Conservation (phyloP, 176 grass and related monocot species). For the Microstegium vimineum region DNA sequence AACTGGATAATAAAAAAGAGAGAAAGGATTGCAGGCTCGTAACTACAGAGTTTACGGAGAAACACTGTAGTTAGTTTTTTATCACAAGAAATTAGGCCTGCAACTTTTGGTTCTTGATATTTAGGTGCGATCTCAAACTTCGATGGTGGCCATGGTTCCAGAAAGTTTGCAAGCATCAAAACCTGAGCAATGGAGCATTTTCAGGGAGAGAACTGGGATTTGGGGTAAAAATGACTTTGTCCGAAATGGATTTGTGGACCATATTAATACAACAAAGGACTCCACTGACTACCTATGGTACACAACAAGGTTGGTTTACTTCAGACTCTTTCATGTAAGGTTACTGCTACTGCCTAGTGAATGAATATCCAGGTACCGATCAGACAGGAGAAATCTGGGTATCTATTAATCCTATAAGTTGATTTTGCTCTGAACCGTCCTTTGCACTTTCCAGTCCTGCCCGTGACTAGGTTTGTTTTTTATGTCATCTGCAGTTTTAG, state of each 20-base stretch:
- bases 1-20: background rate
- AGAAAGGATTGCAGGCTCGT: background rate
- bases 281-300: conserved; percentile 98
- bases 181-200: conserved; percentile 57
- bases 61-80: background rate
- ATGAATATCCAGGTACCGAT: background rate
- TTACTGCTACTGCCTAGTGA: background rate
- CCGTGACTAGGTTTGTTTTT: conserved; percentile 12
- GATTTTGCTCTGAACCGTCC: background rate
- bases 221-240: conserved; percentile 72
- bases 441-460: conserved; percentile 16
- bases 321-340: conserved; percentile 8
- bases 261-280: conserved; percentile 97
- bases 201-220: conserved; percentile 62
- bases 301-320: conserved; percentile 68
- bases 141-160: conserved; percentile 60
- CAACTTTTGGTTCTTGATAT: background rate
- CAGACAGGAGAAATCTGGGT: background rate
- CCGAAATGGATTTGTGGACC: conserved; percentile 69
- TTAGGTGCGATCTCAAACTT: conserved; percentile 74
- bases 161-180: conserved; percentile 51
- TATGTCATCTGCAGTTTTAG: conserved; percentile 52
- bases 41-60: background rate
- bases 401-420: conserved; percentile 19
- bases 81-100: background rate